Evolutionary conservation across 371 early-diverging fungal species (phyloP), one percentile per base, ranked within the genome.

Genomic region (Rhizopus arrhizus): DNA sequence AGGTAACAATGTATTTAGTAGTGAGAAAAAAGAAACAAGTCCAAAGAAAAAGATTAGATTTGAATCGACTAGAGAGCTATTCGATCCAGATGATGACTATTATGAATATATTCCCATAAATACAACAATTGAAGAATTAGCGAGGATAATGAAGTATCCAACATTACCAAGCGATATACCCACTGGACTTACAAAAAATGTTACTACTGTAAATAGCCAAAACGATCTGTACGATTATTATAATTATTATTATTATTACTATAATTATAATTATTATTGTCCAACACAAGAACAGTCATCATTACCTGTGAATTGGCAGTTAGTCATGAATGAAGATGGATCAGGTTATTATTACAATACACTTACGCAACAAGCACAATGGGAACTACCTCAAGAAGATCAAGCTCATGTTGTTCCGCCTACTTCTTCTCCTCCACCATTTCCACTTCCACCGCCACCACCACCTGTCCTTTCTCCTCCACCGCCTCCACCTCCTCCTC

Each of bases 291-390:
- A 36, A 33, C 53, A 11, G n/a, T 53, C 10, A 5, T 22, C 3
- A 51, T 47, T 75, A 33, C 72, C 75, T 22, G 47, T 59, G 13
- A 62, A 72, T 41, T 75, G 75, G 75, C 56, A 59, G 34, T 61
- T 59, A 13, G 66, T 72, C 8, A 58, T 61, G 35, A 59, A 68
- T 42, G 72, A 72, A 55, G 75, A 75, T 31, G 72, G 72, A 4
- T 55, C 65, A 3, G 49, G 70, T 10, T 76, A 76, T 36, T 76
- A 76, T 41, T 73, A 76, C 42, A 70, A 76, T 52, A 54, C 53
- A 7, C n/a, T 76, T 6, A 69, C 77, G 1, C 61, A 65, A 2
- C 65, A 73, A 42, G 61, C 71, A n/a, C 77, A 76, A 46, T 76
- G 77, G 77, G 58, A 63, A 28, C 47, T 63, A 28, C 75, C 75